These are phyloP conservation scores for Escallonia herrerae DNA, from an alignment of 129 eudicot species.

Conservation along the genomic window DNA sequence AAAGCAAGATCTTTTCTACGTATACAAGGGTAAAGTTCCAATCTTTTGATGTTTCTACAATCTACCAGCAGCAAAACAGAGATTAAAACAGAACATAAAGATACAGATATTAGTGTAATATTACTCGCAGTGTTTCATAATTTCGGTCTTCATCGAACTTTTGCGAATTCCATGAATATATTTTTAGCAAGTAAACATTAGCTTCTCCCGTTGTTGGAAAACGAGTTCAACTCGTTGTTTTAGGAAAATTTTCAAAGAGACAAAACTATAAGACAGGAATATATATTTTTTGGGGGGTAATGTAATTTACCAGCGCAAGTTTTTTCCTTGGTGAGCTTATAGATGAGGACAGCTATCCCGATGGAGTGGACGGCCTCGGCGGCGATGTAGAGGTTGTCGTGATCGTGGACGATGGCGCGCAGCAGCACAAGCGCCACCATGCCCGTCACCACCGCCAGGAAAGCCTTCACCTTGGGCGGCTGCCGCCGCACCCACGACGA, in stretches of 20 bases:
- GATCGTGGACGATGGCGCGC: constrained; percentile 76
- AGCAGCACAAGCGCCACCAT: constrained; percentile 70
- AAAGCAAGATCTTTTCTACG: neutral
- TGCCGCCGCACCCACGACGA: constrained; percentile 69
- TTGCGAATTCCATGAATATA: no score
- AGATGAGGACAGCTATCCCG: constrained; percentile 83
- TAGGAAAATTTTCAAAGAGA: neutral
- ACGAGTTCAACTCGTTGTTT: no score
- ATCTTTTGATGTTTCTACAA: neutral
- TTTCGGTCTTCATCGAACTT: no score
- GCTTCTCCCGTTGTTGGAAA: no score
- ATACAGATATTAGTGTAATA: no score
- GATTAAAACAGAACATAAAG: neutral
- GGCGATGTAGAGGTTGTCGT: constrained; percentile 87
- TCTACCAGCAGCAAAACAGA: neutral
- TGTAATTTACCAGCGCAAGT: constrained; percentile 77
- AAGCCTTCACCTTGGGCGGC: constrained; percentile 96
- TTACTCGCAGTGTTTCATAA: no score
- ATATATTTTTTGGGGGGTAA: no score
- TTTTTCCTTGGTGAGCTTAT: constrained; percentile 75
- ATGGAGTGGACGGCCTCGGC: constrained; percentile 91
- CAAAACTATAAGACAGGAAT: neutral
- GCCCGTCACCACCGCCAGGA: constrained; percentile 73
- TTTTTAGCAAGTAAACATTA: no score
- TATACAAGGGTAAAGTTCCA: neutral